Base-by-base conservation (phyloP, 768 basidiomycete species). In the Leccinum rimulosum region DNA sequence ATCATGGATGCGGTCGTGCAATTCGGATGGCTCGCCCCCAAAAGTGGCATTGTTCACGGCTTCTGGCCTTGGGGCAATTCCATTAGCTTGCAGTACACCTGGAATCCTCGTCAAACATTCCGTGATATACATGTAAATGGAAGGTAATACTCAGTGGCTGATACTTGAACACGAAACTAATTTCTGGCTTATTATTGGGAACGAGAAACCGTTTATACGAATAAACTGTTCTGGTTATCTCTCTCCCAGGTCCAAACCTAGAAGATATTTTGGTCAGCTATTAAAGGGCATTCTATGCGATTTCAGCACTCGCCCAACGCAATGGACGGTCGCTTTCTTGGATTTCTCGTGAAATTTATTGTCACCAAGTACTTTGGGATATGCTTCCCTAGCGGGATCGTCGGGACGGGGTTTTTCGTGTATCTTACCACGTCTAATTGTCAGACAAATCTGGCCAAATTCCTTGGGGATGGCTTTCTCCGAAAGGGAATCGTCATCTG, bases 401-500 rank as follows among this genome's bases (percentile, higher is more conserved):
- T 33, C 25, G 19, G 53, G 43, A 15, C n/a, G 35, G 25, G 1
- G 19, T 14, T 2, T 3, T 25, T 15, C 4, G 27, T 22, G 10
- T 2, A 8, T 2, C 11, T 17, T 3, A 25, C 69, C 69, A 33
- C 50, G 54, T 4, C 0, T 0, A 4, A 68, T 50, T 22, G 0
- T 15, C n/a, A 69, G 19, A 10, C 22, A 9, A 6, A 68, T 69
- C 17, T 64, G 58, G 19, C 64, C 68, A 1, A 70, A 35, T n/a
- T 50, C 30, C 14, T 59, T 62, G 12, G 58, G 50, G 11, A 49
- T 15, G 30, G 27, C 30, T 47, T 61, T 50, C 2, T 54, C 40
- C 31, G 63, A 45, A 50, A 68, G 57, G 7, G 55, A 58, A 38
- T 66, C 69, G 11, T 68, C 69, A 31, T 70, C 67, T 70, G 10